Conservation (phyloP, 1,284 basidiomycete species). For the Pseudozyma tsukubaensis region DNA sequence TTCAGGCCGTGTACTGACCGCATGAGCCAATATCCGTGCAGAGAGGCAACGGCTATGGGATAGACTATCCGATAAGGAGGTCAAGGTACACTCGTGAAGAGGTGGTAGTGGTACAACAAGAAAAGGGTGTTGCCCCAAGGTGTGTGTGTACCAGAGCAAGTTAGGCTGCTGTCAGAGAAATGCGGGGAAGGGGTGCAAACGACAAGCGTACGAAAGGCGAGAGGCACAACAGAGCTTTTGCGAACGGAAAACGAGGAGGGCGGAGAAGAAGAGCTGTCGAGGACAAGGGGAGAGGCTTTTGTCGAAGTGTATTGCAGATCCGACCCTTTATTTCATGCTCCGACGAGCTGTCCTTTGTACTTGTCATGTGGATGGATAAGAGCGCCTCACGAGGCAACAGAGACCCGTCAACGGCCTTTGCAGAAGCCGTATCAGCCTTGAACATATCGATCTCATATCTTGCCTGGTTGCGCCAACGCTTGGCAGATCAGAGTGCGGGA, state of each 20-base stretch:
- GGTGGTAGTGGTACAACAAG: neutral
- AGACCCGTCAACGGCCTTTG: neutral
- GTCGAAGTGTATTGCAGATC: slow-evolving; percentile 6
- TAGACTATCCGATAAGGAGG: neutral
- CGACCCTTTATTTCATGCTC: slow-evolving; percentile 13
- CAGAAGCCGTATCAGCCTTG: no score
- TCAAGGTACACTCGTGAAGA: neutral
- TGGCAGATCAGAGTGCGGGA: no score
- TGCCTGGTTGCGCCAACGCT: no score
- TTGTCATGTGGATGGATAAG: neutral
- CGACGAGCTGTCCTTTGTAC: neutral
- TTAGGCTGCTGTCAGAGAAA: neutral
- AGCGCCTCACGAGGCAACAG: neutral
- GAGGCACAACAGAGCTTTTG: neutral
- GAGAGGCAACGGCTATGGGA: no score
- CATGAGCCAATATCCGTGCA: no score
- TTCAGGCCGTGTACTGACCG: no score
- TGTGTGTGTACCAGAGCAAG: neutral
- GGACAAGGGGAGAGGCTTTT: neutral
- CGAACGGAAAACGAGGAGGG: neutral
- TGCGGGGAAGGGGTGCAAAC: neutral
- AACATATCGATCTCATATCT: no score
- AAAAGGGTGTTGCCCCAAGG: neutral
- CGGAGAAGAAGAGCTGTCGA: neutral
- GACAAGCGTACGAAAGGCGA: neutral